Evolutionary conservation across 2,329 filamentous ascomycete species (phyloP), one percentile per base, ranked within the genome.

Genomic region (Diplodia sapinea): DNA sequence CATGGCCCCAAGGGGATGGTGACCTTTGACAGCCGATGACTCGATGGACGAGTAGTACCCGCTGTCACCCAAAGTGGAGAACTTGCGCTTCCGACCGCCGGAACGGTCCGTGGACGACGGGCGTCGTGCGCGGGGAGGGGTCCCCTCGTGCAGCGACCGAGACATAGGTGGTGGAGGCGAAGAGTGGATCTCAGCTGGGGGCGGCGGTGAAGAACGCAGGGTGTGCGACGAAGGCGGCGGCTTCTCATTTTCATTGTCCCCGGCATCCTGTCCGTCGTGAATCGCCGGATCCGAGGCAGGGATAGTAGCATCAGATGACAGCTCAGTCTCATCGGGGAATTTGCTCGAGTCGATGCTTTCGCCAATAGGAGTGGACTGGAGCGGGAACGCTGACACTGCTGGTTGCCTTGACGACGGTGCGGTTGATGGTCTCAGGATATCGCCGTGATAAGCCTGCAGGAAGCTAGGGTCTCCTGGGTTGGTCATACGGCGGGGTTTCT

Each of bases 1-100:
- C 20, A 92, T 83, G 67, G 87, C 84, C 17, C 82, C 82, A 69
- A 87, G 83, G 71, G 87, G 86, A n/a, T 50, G 43, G 70, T 89
- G 88, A 57, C 91, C 89, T 68, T 94, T 88, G 77, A 92, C 86
- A 15, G 86, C 93, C 0, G 95, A 98, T 2, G 95, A 98, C 73
- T 97, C 94, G 20, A 98, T 85, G 0, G 94, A 97, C 1, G 95
- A 98, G 77, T 96, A 97, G 79, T 98, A 99, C 50, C 95, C 95
- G 76, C 94, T 98, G 79, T 99, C 95, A 74, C 91, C 92, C 83
- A 96, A 90, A 13, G 91, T 90, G 36, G 87, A 87, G 73, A 91
- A 88, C 78, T 93, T 94, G 71, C 91, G 89, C 80, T 92, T 92
- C 71, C 90, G 89, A 49, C 88, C 87, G 63, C 88, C 88, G 38